Evolutionary conservation across 73 alveolate genomes (phyloP).

Genomic region (Paramecium biaurelia): DNA sequence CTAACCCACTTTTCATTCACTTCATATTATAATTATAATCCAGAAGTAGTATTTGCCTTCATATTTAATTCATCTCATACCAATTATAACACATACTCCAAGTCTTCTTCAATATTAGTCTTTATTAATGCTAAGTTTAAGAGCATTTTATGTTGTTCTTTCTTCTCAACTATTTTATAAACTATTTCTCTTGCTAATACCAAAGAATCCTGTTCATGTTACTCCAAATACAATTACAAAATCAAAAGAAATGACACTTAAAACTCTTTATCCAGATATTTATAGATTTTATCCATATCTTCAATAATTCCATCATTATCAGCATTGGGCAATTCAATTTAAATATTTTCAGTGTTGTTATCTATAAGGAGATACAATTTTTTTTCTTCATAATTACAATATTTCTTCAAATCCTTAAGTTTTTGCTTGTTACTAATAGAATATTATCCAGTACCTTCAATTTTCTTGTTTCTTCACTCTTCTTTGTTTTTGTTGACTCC

Average conservation of each 20-base stretch:
- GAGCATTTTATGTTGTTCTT: background rate
- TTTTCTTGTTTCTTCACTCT: slow-evolving; percentile 17
- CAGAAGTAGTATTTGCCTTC: background rate
- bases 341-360: slow-evolving; percentile 1
- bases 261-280: background rate
- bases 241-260: background rate
- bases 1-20: background rate
- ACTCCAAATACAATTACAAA: background rate
- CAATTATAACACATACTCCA: slow-evolving; percentile 23
- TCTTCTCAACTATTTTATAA: background rate
- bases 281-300: slow-evolving; percentile 1
- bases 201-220: background rate
- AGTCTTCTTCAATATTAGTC: background rate
- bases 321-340: background rate
- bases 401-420: slow-evolving; percentile 5
- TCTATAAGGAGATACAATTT: background rate
- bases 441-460: background rate
- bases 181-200: background rate
- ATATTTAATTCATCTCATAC: background rate
- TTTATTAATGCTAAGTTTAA: background rate
- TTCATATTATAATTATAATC: background rate
- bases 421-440: background rate
- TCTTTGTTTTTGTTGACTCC: background rate
- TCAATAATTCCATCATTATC: background rate
- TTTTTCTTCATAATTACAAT: slow-evolving; percentile 12